Evolutionary conservation across 1,284 basidiomycete species (phyloP).

Genomic region (Leccinum griseonigrum): DNA sequence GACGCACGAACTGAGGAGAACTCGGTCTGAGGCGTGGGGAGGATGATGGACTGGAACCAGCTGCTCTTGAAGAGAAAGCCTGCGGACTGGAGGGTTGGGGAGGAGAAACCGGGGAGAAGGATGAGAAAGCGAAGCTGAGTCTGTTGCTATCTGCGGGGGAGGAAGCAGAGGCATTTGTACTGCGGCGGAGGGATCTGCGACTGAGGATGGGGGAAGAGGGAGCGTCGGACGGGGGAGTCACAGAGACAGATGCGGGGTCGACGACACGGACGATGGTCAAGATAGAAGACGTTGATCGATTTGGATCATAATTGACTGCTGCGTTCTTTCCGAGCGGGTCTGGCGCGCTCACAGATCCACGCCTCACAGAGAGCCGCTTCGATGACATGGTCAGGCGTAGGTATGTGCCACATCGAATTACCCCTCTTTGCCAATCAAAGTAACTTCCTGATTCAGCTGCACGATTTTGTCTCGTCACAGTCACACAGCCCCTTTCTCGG

Average conservation of each 20-base stretch:
- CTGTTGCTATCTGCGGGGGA: conserved; percentile 36
- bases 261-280: conserved; percentile 72
- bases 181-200: conserved; percentile 24
- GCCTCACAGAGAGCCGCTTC: conserved; percentile 50
- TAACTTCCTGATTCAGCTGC: conserved; percentile 8
- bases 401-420: conserved; percentile 4
- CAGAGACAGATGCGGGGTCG: conserved; percentile 20
- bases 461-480: neutral
- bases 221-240: neutral
- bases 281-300: conserved; percentile 55
- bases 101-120: conserved; percentile 43
- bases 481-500: conserved; percentile 11
- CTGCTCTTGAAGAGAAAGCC: conserved; percentile 8
- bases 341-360: conserved; percentile 62
- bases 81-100: conserved; percentile 19
- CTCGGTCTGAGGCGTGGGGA: conserved; percentile 48
- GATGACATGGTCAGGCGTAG: conserved; percentile 19
- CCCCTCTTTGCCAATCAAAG: neutral
- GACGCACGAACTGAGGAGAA: conserved; percentile 40
- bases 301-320: conserved; percentile 49
- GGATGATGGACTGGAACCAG: conserved; percentile 33
- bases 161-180: conserved; percentile 28
- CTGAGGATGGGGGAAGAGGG: neutral
- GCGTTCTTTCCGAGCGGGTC: conserved; percentile 63
- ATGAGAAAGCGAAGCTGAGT: conserved; percentile 65